Percentiles rank a stretch among this genome's conserved stretches.
Conservation (phyloP, 2,329 filamentous ascomycete species). For the Colletotrichum higginsianum region DNA sequence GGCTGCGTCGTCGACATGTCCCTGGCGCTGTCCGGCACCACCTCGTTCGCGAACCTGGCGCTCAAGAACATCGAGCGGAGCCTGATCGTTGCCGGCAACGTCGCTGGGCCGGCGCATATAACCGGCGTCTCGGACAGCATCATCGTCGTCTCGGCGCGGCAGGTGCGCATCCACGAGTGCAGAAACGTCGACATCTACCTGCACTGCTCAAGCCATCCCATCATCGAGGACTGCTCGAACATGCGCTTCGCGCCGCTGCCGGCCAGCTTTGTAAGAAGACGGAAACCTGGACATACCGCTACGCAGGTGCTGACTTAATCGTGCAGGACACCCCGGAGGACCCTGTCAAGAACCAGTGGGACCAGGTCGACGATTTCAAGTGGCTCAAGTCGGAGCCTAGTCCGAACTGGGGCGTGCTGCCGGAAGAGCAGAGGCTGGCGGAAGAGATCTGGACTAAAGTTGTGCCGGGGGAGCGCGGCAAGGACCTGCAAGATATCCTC, state of each 20-base stretch:
- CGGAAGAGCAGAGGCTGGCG: slow-evolving; percentile 70
- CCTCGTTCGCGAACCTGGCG: slow-evolving; percentile 77
- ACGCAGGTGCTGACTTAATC: slow-evolving; percentile 38
- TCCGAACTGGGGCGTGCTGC: slow-evolving; percentile 87
- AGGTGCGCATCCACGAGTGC: slow-evolving; percentile 94
- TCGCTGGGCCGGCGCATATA: slow-evolving; percentile 86
- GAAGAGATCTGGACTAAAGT: slow-evolving; percentile 79
- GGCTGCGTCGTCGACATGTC: slow-evolving; percentile 87
- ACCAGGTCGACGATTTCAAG: slow-evolving; percentile 96
- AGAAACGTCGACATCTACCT: slow-evolving; percentile 87
- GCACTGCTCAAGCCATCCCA: slow-evolving; percentile 85
- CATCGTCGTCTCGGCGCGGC: slow-evolving; percentile 85
- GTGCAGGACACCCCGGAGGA: slow-evolving; percentile 48
- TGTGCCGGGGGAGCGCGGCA: slow-evolving; percentile 74
- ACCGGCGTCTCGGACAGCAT: slow-evolving; percentile 81
- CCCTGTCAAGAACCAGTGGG: slow-evolving; percentile 78
- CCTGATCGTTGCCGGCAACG: slow-evolving; percentile 83
- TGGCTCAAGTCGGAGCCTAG: slow-evolving; percentile 91
- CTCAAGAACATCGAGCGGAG: slow-evolving; percentile 80
- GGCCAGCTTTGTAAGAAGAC: slow-evolving; percentile 74
- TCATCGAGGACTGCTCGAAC: slow-evolving; percentile 89
- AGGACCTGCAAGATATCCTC: slow-evolving; percentile 77
- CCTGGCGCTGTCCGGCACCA: slow-evolving; percentile 67
- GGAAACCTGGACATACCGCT: fast-evolving
- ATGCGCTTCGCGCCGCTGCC: slow-evolving; percentile 88